phyloP scores from a whole-genome alignment of 257 asterid genomes.

The Solanum pinnatisectum region DNA sequence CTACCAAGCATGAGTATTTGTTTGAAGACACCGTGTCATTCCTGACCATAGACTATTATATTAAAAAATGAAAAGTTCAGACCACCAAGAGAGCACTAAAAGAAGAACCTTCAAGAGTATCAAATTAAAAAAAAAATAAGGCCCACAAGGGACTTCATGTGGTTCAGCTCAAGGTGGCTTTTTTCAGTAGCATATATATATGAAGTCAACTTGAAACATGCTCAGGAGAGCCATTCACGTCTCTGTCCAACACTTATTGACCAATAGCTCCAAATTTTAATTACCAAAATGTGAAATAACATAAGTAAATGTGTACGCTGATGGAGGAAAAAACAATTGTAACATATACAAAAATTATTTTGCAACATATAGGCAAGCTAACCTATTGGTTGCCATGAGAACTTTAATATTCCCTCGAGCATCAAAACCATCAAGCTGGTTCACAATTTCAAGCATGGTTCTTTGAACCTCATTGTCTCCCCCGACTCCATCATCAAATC shows the following conservation, averaged over 20 bases:
- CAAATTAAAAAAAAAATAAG: neutral
- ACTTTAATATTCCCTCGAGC: slow-evolving; percentile 98
- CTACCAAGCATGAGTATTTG: neutral
- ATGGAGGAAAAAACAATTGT: neutral
- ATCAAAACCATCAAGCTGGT: slow-evolving; percentile 98
- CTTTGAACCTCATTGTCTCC: slow-evolving; percentile 99
- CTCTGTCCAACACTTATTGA: neutral
- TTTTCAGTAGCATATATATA: neutral
- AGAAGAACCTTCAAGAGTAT: neutral
- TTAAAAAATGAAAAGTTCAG: neutral
- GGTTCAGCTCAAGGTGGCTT: neutral
- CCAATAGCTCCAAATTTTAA: neutral
- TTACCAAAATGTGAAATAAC: neutral
- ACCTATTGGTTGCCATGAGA: slow-evolving; percentile 98
- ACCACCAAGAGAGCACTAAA: neutral
- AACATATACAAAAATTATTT: neutral
- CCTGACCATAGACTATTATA: neutral
- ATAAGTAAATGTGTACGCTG: neutral
- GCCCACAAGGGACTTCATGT: neutral
- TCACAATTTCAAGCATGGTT: slow-evolving; percentile 96
- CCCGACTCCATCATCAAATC: slow-evolving; percentile 95
- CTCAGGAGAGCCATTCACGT: neutral
- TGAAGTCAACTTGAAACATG: neutral
- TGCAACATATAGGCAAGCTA: neutral
- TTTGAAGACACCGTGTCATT: neutral